Conservation (phyloP, 176 grass and related monocot species). For the Cenchrus purpureus region DNA sequence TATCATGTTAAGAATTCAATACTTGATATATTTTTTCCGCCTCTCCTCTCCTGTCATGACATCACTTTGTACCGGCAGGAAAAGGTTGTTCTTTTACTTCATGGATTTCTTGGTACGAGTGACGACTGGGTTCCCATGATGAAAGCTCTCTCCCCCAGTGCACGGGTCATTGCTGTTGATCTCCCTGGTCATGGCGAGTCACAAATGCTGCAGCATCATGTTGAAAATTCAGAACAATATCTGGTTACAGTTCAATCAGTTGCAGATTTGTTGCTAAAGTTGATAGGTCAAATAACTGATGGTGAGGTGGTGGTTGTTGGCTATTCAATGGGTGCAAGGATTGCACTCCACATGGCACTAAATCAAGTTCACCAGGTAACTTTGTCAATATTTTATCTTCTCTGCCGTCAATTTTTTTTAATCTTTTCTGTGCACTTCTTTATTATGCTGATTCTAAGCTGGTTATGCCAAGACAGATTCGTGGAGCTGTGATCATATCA, state of each 20-base stretch:
- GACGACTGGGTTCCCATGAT: constrained; percentile 86
- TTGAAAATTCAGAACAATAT: constrained; percentile 44
- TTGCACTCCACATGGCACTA: constrained; percentile 85
- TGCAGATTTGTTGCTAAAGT: constrained; percentile 69
- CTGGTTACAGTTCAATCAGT: constrained; percentile 61
- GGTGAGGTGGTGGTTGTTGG: constrained; percentile 72
- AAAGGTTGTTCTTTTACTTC: constrained; percentile 81
- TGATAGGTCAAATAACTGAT: constrained; percentile 67
- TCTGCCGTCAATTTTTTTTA: not conserved
- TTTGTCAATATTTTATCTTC: constrained; percentile 27
- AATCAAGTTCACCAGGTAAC: constrained; percentile 79
- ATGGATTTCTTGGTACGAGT: constrained; percentile 95
- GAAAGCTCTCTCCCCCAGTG: constrained; percentile 66
- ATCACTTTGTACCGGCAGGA: constrained; percentile 49
- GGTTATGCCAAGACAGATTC: constrained; percentile 55
- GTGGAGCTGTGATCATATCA: constrained; percentile 86
- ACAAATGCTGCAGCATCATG: constrained; percentile 41
- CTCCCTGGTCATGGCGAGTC: constrained; percentile 91
- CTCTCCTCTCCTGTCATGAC: not conserved
- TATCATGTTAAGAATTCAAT: not conserved
- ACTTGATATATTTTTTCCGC: constrained; percentile 1
- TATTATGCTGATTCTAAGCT: constrained; percentile 38
- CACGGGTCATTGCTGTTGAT: constrained; percentile 71
- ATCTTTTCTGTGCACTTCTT: constrained; percentile 8
- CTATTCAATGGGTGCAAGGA: constrained; percentile 97